Evolutionary conservation across 2,329 filamentous ascomycete genomes (phyloP).

Genomic region (Fusarium pseudonygamai): DNA sequence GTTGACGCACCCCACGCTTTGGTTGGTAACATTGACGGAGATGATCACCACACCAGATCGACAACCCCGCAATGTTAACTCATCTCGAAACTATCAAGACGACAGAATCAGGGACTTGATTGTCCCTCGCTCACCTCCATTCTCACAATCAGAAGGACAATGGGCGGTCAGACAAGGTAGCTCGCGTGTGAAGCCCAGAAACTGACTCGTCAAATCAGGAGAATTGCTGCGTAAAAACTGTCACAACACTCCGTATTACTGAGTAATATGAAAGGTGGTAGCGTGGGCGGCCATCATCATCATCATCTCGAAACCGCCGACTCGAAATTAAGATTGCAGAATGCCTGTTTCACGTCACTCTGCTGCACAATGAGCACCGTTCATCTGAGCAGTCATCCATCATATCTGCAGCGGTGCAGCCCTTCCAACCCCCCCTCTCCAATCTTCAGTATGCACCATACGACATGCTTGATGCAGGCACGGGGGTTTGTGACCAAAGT

Average conservation of each 20-base stretch:
- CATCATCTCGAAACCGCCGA: neutral
- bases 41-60: slow-evolving; percentile 38
- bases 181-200: neutral
- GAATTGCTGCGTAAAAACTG: neutral
- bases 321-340: neutral
- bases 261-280: neutral
- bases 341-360: slow-evolving; percentile 1
- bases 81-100: neutral
- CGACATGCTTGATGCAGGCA: slow-evolving; percentile 21
- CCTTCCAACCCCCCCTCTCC: neutral
- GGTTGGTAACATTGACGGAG: slow-evolving; percentile 31
- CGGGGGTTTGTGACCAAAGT: slow-evolving; percentile 20
- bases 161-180: neutral
- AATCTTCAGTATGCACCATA: neutral
- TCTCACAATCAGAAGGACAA: neutral
- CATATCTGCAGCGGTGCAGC: slow-evolving; percentile 3
- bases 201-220: slow-evolving; percentile 10
- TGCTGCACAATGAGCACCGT: slow-evolving; percentile 13
- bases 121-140: neutral
- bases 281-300: neutral
- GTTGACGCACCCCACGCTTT: slow-evolving; percentile 35
- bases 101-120: neutral
- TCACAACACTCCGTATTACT: neutral
- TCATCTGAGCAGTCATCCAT: neutral
- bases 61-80: slow-evolving; percentile 37